Evolutionary conservation across 768 basidiomycete genomes (phyloP).

Genomic region (Candolleomyces aberdarensis): DNA sequence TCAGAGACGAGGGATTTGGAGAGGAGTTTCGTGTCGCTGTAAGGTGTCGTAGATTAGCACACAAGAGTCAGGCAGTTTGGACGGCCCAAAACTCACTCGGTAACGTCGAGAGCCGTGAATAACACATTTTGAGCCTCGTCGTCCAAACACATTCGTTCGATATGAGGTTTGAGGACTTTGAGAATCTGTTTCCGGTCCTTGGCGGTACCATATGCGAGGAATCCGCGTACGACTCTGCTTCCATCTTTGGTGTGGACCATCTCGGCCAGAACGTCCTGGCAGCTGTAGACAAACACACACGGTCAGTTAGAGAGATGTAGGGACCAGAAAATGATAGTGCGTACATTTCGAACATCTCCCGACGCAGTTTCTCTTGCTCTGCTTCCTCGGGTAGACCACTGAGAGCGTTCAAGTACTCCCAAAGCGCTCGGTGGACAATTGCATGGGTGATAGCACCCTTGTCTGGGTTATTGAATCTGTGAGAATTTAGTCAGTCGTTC

Average conservation of each 20-base stretch:
- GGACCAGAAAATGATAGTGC: constrained; percentile 9
- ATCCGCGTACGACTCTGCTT: constrained; percentile 80
- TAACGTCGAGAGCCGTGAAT: constrained; percentile 86
- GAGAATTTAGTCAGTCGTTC: neutral
- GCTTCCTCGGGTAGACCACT: constrained; percentile 54
- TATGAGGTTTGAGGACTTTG: constrained; percentile 85
- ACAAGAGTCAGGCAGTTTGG: no score
- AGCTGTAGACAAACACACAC: constrained; percentile 42
- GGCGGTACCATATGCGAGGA: constrained; percentile 77
- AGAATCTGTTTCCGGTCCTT: constrained; percentile 95
- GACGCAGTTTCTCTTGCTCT: constrained; percentile 69
- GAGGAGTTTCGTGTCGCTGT: constrained; percentile 87
- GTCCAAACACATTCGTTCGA: constrained; percentile 83
- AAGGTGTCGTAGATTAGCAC: no score
- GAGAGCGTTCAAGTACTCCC: constrained; percentile 77
- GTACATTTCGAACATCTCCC: constrained; percentile 81
- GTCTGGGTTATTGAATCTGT: constrained; percentile 87
- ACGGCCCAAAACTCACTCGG: constrained; percentile 57
- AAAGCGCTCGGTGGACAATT: constrained; percentile 82
- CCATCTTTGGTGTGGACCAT: constrained; percentile 95
- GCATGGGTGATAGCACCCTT: constrained; percentile 87
- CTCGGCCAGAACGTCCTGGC: constrained; percentile 83
- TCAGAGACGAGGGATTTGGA: constrained; percentile 75
- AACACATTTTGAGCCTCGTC: constrained; percentile 89
- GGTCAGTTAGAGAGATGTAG: neutral